A percentile compares a stretch with the other conserved stretches of the same genome.
Evolutionary conservation across 768 basidiomycete species (phyloP).

Genomic region (Astraeus odoratus): DNA sequence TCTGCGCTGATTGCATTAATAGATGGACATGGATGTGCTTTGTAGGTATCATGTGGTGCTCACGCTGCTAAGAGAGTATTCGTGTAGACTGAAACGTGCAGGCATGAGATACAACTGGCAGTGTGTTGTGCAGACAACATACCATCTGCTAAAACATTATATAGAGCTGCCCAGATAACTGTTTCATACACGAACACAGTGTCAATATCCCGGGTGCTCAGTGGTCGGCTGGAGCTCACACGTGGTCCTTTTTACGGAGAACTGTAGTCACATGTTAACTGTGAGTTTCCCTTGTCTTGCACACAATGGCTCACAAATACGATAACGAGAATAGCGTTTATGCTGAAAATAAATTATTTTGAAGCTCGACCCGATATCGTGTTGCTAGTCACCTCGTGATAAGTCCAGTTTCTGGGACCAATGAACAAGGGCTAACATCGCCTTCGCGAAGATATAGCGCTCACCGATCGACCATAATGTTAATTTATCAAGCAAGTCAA

Average conservation of each 20-base stretch:
- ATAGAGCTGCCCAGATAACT: constrained; percentile 4
- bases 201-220: neutral
- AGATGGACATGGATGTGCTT: neutral
- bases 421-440: neutral
- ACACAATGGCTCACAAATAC: neutral
- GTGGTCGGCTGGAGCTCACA: neutral
- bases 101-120: neutral
- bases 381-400: neutral
- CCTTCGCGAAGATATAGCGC: neutral
- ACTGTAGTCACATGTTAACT: neutral
- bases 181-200: neutral
- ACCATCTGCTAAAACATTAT: constrained; percentile 3
- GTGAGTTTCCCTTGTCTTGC: neutral
- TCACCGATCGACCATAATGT: constrained; percentile 1
- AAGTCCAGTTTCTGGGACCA: neutral
- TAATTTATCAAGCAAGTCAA: constrained; percentile 1
- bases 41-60: neutral
- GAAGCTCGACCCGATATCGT: too few relatives aligned
- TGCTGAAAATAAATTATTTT: neutral
- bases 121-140: neutral
- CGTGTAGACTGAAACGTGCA: neutral
- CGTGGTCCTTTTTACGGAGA: neutral
- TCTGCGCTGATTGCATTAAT: neutral
- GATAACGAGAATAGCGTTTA: constrained; percentile 1
- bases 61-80: neutral